A percentile compares a stretch with the other conserved stretches of the same genome.
phyloP scores from a whole-genome alignment of 2,329 filamentous ascomycete species.

The Rhinocladiella mackenziei region DNA sequence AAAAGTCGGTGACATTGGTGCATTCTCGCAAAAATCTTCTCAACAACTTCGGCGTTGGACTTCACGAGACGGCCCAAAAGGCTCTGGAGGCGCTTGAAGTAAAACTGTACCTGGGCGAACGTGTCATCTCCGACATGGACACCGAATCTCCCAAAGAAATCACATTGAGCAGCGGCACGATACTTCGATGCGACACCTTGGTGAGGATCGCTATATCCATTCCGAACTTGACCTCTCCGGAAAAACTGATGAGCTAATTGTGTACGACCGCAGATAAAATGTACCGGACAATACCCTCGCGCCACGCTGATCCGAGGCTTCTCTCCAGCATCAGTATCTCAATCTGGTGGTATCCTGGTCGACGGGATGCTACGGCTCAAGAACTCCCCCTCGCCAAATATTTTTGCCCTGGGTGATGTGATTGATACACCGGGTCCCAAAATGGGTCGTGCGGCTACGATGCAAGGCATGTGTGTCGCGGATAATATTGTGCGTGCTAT shows the following conservation, averaged over 20 bases:
- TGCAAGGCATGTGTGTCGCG: conserved; percentile 52
- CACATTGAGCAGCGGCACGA: conserved; percentile 15
- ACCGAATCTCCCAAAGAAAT: conserved; percentile 12
- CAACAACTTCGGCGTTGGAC: conserved; percentile 25
- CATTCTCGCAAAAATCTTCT: conserved; percentile 41
- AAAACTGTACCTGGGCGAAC: conserved; percentile 21
- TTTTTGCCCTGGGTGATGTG: conserved; percentile 64
- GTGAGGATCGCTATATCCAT: conserved; percentile 9
- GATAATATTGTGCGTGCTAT: conserved; percentile 53
- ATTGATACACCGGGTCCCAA: conserved; percentile 49
- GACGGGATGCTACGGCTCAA: conserved; percentile 55
- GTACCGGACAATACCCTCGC: conserved; percentile 58
- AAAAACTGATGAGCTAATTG: conserved; percentile 1
- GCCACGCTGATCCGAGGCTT: conserved; percentile 48
- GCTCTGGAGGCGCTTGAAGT: conserved; percentile 26
- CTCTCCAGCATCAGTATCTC: conserved; percentile 44
- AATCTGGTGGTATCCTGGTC: conserved; percentile 51
- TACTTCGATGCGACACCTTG: conserved; percentile 16
- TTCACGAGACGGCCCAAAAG: conserved; percentile 18
- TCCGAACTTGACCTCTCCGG: not conserved
- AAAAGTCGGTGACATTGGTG: conserved; percentile 47
- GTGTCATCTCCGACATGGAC: conserved; percentile 14
- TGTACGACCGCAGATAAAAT: conserved; percentile 47
- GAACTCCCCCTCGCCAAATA: conserved; percentile 44
- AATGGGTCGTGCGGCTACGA: conserved; percentile 53